Evolutionary conservation across 805 yeast species (phyloP).

Genomic region (Suhomyces tanzawaensis): DNA sequence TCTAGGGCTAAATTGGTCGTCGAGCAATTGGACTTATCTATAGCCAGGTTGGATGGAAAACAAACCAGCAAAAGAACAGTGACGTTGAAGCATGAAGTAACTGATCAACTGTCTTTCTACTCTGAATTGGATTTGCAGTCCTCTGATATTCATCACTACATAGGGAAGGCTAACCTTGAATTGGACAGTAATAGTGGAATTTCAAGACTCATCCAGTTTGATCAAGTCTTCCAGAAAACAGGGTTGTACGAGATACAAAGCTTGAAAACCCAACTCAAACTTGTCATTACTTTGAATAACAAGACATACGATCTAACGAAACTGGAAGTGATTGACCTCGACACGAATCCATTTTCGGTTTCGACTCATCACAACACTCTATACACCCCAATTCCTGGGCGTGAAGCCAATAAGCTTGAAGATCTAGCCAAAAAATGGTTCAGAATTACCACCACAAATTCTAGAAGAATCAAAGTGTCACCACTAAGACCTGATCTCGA

Average conservation of each 20-base stretch:
- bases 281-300: slow-evolving; percentile 8
- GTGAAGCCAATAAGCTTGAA: background rate
- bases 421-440: background rate
- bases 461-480: slow-evolving; percentile 1
- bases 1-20: slow-evolving; percentile 8
- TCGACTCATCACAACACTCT: slow-evolving; percentile 1
- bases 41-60: slow-evolving; percentile 2
- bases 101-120: background rate
- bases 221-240: slow-evolving; percentile 18
- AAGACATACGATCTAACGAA: background rate
- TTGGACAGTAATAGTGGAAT: background rate
- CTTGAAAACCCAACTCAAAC: slow-evolving; percentile 11
- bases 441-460: slow-evolving; percentile 2
- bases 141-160: background rate
- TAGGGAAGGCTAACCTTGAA: background rate
- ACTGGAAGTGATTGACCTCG: background rate
- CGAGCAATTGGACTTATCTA: slow-evolving; percentile 10
- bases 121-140: background rate
- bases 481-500: slow-evolving; percentile 24
- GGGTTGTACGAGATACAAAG: slow-evolving; percentile 22
- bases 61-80: slow-evolving; percentile 1
- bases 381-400: background rate
- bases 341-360: background rate
- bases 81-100: background rate
- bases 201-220: slow-evolving; percentile 19